Evolutionary conservation across 2,329 filamentous ascomycete species (phyloP), one percentile per base, ranked within the genome.

Genomic region (Aspergillus fructus): DNA sequence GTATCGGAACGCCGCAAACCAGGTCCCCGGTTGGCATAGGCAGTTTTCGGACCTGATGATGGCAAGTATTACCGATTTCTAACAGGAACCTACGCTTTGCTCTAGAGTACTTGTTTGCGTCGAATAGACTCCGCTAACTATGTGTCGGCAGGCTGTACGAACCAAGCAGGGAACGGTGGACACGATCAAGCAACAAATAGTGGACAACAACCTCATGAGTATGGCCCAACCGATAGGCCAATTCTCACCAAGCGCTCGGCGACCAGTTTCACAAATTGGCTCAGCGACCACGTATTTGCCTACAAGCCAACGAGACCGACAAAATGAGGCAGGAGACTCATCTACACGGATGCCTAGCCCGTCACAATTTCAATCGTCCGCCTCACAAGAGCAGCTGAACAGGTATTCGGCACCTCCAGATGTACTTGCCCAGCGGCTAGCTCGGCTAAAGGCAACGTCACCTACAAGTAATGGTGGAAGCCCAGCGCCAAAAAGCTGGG

Each of bases 1-100:
- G 60, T 96, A 86, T 71, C 83, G 85, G 27, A 80, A 83, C 51
- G 78, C 92, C 57, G 83, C 85, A 64, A 75, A 75, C 39, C 84
- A 86, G 61, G 78, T 77, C 52, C 74, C 74, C 49, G 74, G 73
- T 62, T 79, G 76, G 73, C 75, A 79, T 63, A 76, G 77, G 57
- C 77, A 81, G 59, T 83, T 84, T 63, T 77, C 75, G 45, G 68
- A 75, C 43, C 68, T 82, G 79, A 84, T 62, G 85, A 68, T 69
- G 70, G 72, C 72, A 68, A 50, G 64, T 45, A 23, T 40, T 19
- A 19, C 47, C 34, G 37, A 15, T 37, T 12, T 37, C 8, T n/a
- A 37, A 17, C 19, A 7, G 41, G 6, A 11, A 8, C 23, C 17
- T 13, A 9, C 19, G 15, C 19, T 46, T 24, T 53, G 5, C 27